Percentiles rank a stretch among this genome's conserved stretches.
Conservation (phyloP, 768 basidiomycete genomes). For the Boletus subparvulus region DNA sequence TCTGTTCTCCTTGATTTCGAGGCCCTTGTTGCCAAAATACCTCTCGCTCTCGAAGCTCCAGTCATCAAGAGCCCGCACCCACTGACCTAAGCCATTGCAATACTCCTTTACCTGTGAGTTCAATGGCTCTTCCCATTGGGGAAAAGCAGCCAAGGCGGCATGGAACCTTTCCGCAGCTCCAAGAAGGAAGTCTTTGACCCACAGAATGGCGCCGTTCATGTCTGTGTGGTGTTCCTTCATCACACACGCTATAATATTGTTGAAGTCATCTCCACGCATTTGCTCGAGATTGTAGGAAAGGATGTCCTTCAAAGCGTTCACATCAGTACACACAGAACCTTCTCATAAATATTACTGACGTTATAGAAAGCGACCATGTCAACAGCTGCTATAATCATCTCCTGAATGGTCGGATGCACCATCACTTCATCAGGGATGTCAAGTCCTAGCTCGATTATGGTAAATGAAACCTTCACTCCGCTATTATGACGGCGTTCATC, state of each 20-base stretch:
- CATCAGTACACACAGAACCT: neutral
- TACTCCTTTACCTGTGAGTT: constrained; percentile 45
- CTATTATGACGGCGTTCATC: constrained; percentile 40
- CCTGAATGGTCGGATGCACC: constrained; percentile 37
- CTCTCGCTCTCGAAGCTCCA: constrained; percentile 52
- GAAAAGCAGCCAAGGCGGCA: constrained; percentile 22
- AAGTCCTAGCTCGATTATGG: constrained; percentile 35
- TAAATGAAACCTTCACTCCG: constrained; percentile 42
- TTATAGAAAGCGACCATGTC: constrained; percentile 41
- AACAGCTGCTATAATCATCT: constrained; percentile 27
- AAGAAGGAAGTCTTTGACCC: constrained; percentile 8
- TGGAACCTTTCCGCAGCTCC: constrained; percentile 5
- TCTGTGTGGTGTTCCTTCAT: constrained; percentile 41
- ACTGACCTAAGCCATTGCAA: constrained; percentile 48
- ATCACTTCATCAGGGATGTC: constrained; percentile 43
- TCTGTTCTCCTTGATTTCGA: constrained; percentile 32
- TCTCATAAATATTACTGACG: constrained; percentile 14
- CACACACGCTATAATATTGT: constrained; percentile 50
- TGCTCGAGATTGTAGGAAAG: constrained; percentile 35
- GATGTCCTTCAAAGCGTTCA: constrained; percentile 25
- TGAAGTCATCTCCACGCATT: constrained; percentile 23
- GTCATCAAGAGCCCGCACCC: constrained; percentile 47
- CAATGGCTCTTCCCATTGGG: constrained; percentile 41
- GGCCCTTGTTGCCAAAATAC: constrained; percentile 41
- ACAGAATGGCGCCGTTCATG: constrained; percentile 18